Percentiles rank a stretch among this genome's conserved stretches.
phyloP scores from a whole-genome alignment of 495 filamentous ascomycete genomes.

The Elaphomyces granulatus region DNA sequence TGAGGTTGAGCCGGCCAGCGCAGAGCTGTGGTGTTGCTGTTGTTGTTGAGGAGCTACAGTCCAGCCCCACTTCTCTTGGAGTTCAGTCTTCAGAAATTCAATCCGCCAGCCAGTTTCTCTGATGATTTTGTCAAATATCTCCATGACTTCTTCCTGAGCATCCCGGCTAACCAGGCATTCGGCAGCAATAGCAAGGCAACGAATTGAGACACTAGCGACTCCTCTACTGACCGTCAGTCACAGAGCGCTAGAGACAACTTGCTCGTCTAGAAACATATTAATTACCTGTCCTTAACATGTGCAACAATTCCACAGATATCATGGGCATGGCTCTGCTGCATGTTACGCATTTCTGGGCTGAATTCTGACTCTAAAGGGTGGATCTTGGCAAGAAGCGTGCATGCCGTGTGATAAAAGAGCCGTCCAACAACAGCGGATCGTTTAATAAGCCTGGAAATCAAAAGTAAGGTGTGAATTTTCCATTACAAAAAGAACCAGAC shows the following conservation, averaged over 20 bases:
- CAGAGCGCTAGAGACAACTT: constrained; percentile 1
- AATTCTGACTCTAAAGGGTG: constrained; percentile 50
- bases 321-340: constrained; percentile 57
- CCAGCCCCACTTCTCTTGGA: constrained; percentile 74
- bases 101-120: constrained; percentile 67
- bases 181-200: constrained; percentile 66
- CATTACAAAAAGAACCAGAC: neutral
- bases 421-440: constrained; percentile 65
- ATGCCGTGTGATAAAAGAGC: constrained; percentile 81
- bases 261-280: neutral
- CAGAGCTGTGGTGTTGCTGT: constrained; percentile 11
- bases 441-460: constrained; percentile 54
- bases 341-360: constrained; percentile 45
- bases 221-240: constrained; percentile 33
- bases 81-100: constrained; percentile 47
- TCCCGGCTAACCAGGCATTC: constrained; percentile 49
- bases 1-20: constrained; percentile 3
- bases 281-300: constrained; percentile 60
- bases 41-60: constrained; percentile 28
- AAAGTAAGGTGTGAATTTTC: too few species aligned
- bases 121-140: constrained; percentile 59
- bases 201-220: constrained; percentile 60
- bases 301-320: constrained; percentile 80
- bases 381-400: constrained; percentile 64
- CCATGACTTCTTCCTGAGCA: constrained; percentile 74